phyloP scores from a whole-genome alignment of 345 rosid species.

The Ailanthus altissimus region DNA sequence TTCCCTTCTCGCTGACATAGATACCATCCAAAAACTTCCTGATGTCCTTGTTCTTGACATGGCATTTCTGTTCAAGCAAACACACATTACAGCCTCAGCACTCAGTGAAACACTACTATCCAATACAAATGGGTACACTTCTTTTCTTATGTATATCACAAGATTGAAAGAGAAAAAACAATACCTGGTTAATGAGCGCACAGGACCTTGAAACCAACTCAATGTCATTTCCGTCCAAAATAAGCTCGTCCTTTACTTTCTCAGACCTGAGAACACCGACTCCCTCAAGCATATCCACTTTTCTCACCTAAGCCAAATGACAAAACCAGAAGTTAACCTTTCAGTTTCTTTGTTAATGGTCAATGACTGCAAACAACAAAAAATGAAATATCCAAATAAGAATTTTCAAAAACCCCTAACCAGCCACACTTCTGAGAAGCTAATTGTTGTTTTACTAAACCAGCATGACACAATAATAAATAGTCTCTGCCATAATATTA shows the following conservation, averaged over 20 bases:
- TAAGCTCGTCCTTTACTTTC: not conserved
- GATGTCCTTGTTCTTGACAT: slow-evolving; percentile 68
- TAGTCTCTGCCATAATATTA: too few species aligned
- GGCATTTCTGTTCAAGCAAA: slow-evolving; percentile 48
- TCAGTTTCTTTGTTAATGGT: not conserved
- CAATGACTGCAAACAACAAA: not conserved
- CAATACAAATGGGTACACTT: not conserved
- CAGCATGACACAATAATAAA: too few species aligned
- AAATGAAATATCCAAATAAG: not conserved
- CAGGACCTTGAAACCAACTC: not conserved
- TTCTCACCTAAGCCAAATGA: not conserved
- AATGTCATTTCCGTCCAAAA: not conserved
- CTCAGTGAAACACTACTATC: not conserved
- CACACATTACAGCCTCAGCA: not conserved
- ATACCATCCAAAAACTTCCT: slow-evolving; percentile 47
- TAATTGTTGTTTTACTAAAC: too few species aligned
- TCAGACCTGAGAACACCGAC: not conserved
- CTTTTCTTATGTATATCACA: too few species aligned
- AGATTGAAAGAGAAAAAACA: not conserved
- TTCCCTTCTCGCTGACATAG: slow-evolving; percentile 45
- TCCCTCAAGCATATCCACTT: not conserved
- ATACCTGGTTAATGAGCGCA: not conserved
- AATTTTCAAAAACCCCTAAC: not conserved
- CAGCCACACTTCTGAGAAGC: not conserved
- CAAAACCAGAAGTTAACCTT: not conserved